A percentile compares a stretch with the other conserved stretches of the same genome.
Evolutionary conservation across 768 basidiomycete genomes (phyloP).

Genomic region (Leccinellum rugosiceps): DNA sequence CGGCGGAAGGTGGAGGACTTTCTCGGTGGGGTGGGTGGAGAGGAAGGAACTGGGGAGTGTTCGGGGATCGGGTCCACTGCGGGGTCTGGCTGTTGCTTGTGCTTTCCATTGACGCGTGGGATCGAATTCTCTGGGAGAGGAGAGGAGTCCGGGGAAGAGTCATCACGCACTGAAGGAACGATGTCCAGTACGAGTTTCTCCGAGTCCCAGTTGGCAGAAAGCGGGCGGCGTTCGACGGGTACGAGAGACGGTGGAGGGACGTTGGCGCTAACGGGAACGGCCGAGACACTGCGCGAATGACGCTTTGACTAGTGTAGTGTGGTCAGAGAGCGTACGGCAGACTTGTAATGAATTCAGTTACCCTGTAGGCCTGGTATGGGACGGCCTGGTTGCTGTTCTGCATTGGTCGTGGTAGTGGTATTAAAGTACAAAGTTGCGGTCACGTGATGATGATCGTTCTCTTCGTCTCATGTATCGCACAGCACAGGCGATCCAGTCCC

Average conservation of each 20-base stretch:
- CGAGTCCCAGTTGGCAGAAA: conserved; percentile 20
- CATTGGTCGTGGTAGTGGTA: neutral
- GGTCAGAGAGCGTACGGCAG: neutral
- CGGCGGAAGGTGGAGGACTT: conserved; percentile 54
- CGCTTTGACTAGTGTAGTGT: conserved; percentile 40
- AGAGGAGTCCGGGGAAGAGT: neutral
- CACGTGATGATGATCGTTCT: conserved; percentile 13
- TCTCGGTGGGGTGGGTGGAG: conserved; percentile 1
- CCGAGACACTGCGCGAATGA: conserved; percentile 41
- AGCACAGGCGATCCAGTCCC: conserved; percentile 11
- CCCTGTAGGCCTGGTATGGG: conserved; percentile 51
- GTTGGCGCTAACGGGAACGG: conserved; percentile 22
- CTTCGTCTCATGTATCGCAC: conserved; percentile 20
- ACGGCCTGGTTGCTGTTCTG: conserved; percentile 27
- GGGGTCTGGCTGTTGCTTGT: conserved; percentile 5
- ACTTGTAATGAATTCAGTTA: conserved; percentile 5
- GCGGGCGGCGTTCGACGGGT: neutral
- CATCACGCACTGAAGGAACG: neutral
- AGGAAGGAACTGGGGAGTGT: conserved; percentile 6
- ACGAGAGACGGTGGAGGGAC: conserved; percentile 17
- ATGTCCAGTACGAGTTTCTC: conserved; percentile 21
- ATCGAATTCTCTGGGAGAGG: neutral
- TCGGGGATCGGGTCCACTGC: conserved; percentile 4
- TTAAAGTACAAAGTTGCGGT: neutral
- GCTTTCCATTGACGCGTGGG: conserved; percentile 7